Evolutionary conservation across 1,139 yeast species (phyloP), one percentile per base, ranked within the genome.

Genomic region (Geotrichum phurueaensis): DNA sequence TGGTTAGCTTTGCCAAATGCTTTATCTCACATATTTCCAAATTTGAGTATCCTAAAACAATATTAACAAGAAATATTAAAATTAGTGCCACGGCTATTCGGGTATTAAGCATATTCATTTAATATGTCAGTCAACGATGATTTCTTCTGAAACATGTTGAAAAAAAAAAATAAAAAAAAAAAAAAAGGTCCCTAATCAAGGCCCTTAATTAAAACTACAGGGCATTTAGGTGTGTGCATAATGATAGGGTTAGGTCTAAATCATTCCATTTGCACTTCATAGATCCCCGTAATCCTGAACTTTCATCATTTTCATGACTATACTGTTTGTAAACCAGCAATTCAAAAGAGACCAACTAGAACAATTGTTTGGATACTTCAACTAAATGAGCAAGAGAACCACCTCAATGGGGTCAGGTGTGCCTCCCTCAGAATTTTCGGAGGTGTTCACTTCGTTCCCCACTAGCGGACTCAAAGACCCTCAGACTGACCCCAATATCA

Each of bases 361-460:
- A 4, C 47, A 39, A 39, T 39, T 39, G 20, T 22, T 39, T 18
- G 20, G 47, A 39, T 15, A 39, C 18, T 39, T 39, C 20, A 7
- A n/a, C 47, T 39, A n/a, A 20, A 59, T 59, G 61, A 59, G 49
- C 36, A 52, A 52, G 47, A 39, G 47, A 39, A 39, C 47, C 47
- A 39, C 47, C 47, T n/a, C 47, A 39, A n/a, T 6, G 18, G 47
- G 47, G 47, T n/a, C 47, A 39, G 47, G 47, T 39, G 47, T 15
- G 47, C 18, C 47, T 15, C 20, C 47, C 20, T 39, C 47, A 10
- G 61, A 59, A 12, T 59, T 55, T 52, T 39, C 57, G n/a, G 61
- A 53, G 27, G 43, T 49, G 6, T 61, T 70, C 59, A 69, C 71
- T 5, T 67, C 70, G 25, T 70, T 70, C 54, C 73, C 73, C 10